Evolutionary conservation across 768 basidiomycete species (phyloP).

Genomic region (Trametes maxima): DNA sequence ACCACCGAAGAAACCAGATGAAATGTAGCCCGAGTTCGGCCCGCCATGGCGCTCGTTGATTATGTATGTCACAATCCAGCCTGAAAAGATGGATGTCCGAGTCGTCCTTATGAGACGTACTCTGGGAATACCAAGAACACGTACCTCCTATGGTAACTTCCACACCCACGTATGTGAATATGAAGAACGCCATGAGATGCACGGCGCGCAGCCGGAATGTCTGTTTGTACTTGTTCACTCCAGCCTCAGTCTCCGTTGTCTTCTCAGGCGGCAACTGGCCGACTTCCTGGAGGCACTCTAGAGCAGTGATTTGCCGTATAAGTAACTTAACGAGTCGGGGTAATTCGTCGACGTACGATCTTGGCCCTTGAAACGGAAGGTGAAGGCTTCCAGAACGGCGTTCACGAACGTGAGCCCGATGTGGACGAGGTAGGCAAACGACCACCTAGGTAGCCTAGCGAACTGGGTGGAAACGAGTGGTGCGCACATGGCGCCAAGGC

Average conservation of each 20-base stretch:
- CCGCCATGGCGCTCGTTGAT: slow-evolving; percentile 42
- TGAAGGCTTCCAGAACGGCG: slow-evolving; percentile 16
- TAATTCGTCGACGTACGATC: slow-evolving; percentile 29
- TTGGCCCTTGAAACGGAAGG: slow-evolving; percentile 33
- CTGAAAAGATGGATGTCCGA: slow-evolving; percentile 27
- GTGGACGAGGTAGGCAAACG: slow-evolving; percentile 46
- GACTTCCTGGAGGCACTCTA: slow-evolving; percentile 27
- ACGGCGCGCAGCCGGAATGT: slow-evolving; percentile 44
- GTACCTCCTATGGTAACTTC: slow-evolving; percentile 45
- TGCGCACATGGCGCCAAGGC: slow-evolving; percentile 52
- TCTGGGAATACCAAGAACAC: not conserved
- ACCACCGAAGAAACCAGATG: slow-evolving; percentile 45
- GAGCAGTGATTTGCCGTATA: too few relatives aligned
- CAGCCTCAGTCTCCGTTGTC: slow-evolving; percentile 35
- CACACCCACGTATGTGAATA: slow-evolving; percentile 47
- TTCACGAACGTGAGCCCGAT: slow-evolving; percentile 28
- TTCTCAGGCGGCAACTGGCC: slow-evolving; percentile 31
- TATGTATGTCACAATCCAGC: slow-evolving; percentile 51
- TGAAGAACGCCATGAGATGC: slow-evolving; percentile 46
- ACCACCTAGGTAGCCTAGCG: slow-evolving; percentile 38
- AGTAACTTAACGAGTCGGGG: too few relatives aligned
- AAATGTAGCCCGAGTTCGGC: slow-evolving; percentile 43
- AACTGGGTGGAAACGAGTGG: slow-evolving; percentile 59
- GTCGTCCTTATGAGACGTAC: not conserved
- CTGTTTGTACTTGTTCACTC: slow-evolving; percentile 40